A percentile compares a stretch with the other conserved stretches of the same genome.
These are phyloP conservation scores for Aleurites moluccanus DNA, from an alignment of 441 rosid genomes.

Conservation along the genomic window DNA sequence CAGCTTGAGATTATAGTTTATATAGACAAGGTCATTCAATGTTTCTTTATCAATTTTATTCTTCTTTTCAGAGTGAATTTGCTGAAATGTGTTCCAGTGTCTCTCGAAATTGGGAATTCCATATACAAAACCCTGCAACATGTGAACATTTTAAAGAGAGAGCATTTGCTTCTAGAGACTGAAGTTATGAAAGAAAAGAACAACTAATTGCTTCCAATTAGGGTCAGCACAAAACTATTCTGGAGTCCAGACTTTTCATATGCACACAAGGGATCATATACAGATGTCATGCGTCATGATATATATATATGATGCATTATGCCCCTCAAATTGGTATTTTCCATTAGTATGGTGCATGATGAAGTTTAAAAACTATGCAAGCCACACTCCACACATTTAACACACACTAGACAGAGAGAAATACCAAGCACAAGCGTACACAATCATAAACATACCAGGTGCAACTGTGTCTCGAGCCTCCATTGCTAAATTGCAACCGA, in stretches of 20 bases:
- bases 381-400: not conserved
- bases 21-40: conserved; percentile 59
- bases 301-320: not conserved
- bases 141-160: not conserved
- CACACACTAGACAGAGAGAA: not conserved
- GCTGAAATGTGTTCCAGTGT: conserved; percentile 82
- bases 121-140: not conserved
- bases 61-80: conserved; percentile 79
- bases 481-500: conserved; percentile 76
- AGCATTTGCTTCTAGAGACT: not conserved
- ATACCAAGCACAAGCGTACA: not conserved
- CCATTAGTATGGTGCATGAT: not conserved
- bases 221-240: not conserved
- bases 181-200: not conserved
- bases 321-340: not conserved
- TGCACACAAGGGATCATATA: not conserved
- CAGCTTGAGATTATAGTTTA: conserved; percentile 74
- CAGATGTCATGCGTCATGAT: not conserved
- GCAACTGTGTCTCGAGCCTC: conserved; percentile 75
- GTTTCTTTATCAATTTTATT: conserved; percentile 81
- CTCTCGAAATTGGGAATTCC: conserved; percentile 50
- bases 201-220: not conserved
- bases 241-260: not conserved
- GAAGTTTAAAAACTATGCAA: not conserved
- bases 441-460: conserved; percentile 52